Evolutionary conservation across 352 stramenopile genomes (phyloP).

Genomic region (Elongisporangium prolatum): DNA sequence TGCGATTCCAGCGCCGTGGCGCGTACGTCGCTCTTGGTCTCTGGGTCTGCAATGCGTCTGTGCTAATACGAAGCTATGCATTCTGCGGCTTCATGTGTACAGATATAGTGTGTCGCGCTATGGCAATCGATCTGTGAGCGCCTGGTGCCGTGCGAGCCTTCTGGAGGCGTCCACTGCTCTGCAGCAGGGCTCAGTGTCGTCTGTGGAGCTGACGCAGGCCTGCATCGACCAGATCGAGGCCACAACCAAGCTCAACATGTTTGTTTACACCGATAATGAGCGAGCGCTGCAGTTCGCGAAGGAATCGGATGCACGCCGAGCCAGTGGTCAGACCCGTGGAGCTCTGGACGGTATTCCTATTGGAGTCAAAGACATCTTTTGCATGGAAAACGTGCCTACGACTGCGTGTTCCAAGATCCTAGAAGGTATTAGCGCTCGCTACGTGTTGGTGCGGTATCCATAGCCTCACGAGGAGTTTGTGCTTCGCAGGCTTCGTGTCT

Average conservation of each 20-base stretch:
- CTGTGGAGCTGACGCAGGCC: conserved; percentile 53
- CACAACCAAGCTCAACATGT: conserved; percentile 75
- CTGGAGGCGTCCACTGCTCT: conserved; percentile 49
- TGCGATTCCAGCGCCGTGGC: neutral
- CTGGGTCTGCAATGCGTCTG: neutral
- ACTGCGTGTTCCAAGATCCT: conserved; percentile 90
- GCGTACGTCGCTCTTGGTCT: neutral
- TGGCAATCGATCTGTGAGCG: conserved; percentile 23
- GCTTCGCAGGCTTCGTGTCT: conserved; percentile 68
- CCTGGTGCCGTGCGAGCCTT: conserved; percentile 64
- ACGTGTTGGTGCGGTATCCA: neutral
- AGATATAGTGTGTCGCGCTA: neutral
- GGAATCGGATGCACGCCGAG: conserved; percentile 75
- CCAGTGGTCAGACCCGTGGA: conserved; percentile 29
- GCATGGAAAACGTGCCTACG: conserved; percentile 84
- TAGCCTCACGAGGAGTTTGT: neutral
- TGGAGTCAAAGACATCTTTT: conserved; percentile 96
- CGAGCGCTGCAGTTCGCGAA: conserved; percentile 59
- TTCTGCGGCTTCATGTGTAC: neutral
- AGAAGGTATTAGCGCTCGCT: conserved; percentile 19
- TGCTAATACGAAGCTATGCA: neutral
- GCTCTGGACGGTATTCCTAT: conserved; percentile 94
- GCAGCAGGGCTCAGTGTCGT: conserved; percentile 34
- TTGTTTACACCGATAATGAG: conserved; percentile 69
- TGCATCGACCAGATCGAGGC: conserved; percentile 76